Conservation (phyloP, 768 basidiomycete species). For the Calocera viscosa region DNA sequence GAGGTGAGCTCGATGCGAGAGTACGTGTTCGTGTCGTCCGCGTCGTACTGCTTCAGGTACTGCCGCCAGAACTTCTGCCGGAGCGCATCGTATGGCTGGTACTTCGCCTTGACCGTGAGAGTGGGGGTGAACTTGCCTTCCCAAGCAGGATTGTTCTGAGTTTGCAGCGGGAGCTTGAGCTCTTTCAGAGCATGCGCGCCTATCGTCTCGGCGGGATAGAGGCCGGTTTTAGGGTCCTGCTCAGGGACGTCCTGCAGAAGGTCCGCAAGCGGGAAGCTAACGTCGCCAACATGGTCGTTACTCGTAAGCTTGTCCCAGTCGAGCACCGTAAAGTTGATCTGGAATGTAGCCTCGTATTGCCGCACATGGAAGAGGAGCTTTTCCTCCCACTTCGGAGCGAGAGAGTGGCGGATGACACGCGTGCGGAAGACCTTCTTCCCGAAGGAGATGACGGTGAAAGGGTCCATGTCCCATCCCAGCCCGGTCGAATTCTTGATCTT, state of each 20-base stretch:
- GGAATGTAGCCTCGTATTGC: conserved; percentile 66
- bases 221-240: conserved; percentile 41
- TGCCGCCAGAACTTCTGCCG: conserved; percentile 85
- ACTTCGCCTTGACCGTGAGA: conserved; percentile 68
- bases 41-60: conserved; percentile 80
- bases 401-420: conserved; percentile 68
- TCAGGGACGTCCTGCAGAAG: conserved; percentile 56
- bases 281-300: conserved; percentile 83
- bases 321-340: conserved; percentile 67
- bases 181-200: conserved; percentile 50
- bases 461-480: conserved; percentile 92
- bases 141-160: conserved; percentile 53
- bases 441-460: conserved; percentile 90
- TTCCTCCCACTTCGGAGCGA: conserved; percentile 88
- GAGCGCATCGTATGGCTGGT: conserved; percentile 85
- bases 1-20: conserved; percentile 81
- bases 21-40: conserved; percentile 60
- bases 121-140: conserved; percentile 59
- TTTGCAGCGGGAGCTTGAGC: conserved; percentile 51
- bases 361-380: conserved; percentile 92
- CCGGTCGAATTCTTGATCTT: conserved; percentile 76
- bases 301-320: conserved; percentile 93
- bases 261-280: conserved; percentile 53
- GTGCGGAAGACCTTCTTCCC: conserved; percentile 96
- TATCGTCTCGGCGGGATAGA: conserved; percentile 41